A percentile compares a stretch with the other conserved stretches of the same genome.
Evolutionary conservation across 352 stramenopile species (phyloP).

Genomic region (Phytophthora ramorum): DNA sequence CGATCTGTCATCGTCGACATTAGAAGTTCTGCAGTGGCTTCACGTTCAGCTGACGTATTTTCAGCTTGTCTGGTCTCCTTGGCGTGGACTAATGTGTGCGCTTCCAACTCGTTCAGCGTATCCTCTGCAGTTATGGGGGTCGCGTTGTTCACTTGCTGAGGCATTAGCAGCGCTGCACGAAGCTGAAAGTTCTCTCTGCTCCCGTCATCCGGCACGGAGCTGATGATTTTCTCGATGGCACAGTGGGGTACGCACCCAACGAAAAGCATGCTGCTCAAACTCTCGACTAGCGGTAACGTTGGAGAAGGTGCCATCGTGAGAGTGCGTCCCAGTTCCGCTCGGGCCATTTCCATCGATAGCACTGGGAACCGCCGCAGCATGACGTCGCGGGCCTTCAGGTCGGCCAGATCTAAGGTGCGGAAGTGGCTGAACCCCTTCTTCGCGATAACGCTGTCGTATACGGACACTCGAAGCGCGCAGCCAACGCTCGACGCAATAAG

Average conservation of each 20-base stretch:
- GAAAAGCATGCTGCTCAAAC: constrained; percentile 48
- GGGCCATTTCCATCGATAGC: constrained; percentile 48
- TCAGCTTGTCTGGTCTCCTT: constrained; percentile 6
- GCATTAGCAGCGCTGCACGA: constrained; percentile 10
- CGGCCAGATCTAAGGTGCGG: constrained; percentile 51
- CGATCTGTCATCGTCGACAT: not conserved
- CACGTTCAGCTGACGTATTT: not conserved
- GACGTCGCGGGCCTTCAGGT: constrained; percentile 57
- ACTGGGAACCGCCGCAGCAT: constrained; percentile 56
- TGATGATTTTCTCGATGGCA: constrained; percentile 25
- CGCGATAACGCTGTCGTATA: constrained; percentile 71
- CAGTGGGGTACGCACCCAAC: constrained; percentile 49
- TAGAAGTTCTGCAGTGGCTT: constrained; percentile 6
- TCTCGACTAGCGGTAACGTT: constrained; percentile 55
- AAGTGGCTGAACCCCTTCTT: constrained; percentile 65
- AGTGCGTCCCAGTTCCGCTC: constrained; percentile 31
- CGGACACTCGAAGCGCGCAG: constrained; percentile 60
- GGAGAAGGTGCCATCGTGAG: constrained; percentile 26
- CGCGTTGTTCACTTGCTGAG: not conserved
- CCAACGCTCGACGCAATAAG: constrained; percentile 57
- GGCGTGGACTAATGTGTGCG: not conserved
- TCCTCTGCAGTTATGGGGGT: not conserved
- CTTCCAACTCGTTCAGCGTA: not conserved
- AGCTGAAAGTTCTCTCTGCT: not conserved
- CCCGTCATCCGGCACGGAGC: not conserved